Percentiles rank a stretch among this genome's conserved stretches.
Evolutionary conservation across 805 yeast species (phyloP).

Genomic region (Pichia rugopelliculosa): DNA sequence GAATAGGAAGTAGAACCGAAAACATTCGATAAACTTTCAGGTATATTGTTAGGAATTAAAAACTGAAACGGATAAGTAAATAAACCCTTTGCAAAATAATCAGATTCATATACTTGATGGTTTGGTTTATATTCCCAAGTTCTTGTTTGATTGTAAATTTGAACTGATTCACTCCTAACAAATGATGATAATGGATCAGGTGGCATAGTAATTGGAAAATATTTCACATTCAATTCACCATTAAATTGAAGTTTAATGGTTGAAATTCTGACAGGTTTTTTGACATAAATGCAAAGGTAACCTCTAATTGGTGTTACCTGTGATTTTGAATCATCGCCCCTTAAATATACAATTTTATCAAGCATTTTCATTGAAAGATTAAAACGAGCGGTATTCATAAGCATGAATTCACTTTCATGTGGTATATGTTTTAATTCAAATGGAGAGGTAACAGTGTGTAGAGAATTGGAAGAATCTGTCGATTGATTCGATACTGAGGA

Average conservation of each 20-base stretch:
- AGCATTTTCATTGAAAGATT: conserved; percentile 8
- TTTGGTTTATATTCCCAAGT: conserved; percentile 9
- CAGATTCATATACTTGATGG: conserved; percentile 7
- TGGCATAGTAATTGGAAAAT: background rate
- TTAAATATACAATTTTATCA: conserved; percentile 12
- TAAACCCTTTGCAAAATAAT: conserved; percentile 14
- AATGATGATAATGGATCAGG: conserved; percentile 1
- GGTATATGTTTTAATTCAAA: conserved; percentile 5
- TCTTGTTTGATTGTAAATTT: conserved; percentile 7
- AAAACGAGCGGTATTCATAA: conserved; percentile 1
- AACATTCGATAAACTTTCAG: conserved; percentile 19
- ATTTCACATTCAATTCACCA: conserved; percentile 10
- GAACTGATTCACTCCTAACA: background rate
- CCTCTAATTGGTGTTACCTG: conserved; percentile 19
- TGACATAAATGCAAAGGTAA: conserved; percentile 14
- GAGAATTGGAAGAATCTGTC: background rate
- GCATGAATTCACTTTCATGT: conserved; percentile 1
- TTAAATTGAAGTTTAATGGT: conserved; percentile 11
- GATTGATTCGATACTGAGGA: background rate
- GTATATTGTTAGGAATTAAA: conserved; percentile 16
- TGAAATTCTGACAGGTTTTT: conserved; percentile 12
- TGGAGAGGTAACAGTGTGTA: background rate
- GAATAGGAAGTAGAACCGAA: conserved; percentile 18
- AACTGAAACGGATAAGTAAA: conserved; percentile 25
- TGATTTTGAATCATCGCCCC: conserved; percentile 1